Evolutionary conservation across 2,329 filamentous ascomycete genomes (phyloP), one percentile per base, ranked within the genome.

Genomic region (Periconia macrospinosa): DNA sequence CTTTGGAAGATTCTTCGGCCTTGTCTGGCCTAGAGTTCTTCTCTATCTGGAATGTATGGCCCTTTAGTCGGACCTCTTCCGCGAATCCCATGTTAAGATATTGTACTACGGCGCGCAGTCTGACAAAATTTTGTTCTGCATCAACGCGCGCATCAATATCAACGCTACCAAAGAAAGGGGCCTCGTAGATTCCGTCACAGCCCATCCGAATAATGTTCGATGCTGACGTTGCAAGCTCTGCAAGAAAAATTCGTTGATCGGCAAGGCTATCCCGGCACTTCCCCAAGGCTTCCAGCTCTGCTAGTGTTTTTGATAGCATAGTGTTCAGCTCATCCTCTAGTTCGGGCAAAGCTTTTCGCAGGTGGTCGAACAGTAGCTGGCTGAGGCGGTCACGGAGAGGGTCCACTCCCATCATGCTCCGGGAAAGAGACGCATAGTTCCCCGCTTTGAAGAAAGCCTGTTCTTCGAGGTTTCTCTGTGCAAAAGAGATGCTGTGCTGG

Each of bases 61-160:
- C 83, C 0, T 62, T 52, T 0, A 59, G 45, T 0, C 64, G 61
- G 68, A 86, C 80, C 1, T 70, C 50, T 0, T 73, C 57, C 0
- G 79, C 72, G 56, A 87, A 87, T 0, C 73, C 66, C 0, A 68
- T 52, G 45, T 81, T 79, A 1, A 78, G 64, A 37, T 81, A 78
- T 50, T 86, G 83, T 1, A 86, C 71, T 0, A 81, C 73, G 0
- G 84, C 83, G 0, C 84, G 77, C 3, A 88, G 71, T 0, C 83
- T 77, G 35, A 73, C 78, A 37, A 66, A 58, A 45, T 73, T 66
- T 15, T 64, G 52, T n/a, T 20, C 17, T 8, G 54, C 47, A 30
- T 66, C 59, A 2, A 66, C 53, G 3, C 50, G 19, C 13, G 57
- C 58, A 6, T 63, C 37, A 47, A 55, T 60, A 15, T 68, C 43